phyloP scores from a whole-genome alignment of 768 basidiomycete genomes.

The Boletus pseudo-olivaceus region DNA sequence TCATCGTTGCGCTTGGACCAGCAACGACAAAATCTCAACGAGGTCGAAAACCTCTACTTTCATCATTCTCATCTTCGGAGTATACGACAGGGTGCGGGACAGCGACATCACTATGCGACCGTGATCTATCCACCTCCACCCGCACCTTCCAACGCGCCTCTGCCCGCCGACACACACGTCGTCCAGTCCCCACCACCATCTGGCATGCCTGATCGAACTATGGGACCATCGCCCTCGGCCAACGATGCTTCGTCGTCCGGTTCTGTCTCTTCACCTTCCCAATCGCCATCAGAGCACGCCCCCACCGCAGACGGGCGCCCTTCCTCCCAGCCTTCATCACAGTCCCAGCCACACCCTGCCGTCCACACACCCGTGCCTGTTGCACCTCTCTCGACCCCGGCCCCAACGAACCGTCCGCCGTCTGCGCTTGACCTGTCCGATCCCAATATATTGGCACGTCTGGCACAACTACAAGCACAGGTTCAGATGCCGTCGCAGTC shows the following conservation, averaged over 20 bases:
- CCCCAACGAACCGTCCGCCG: background rate
- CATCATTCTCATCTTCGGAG: slow-evolving; percentile 58
- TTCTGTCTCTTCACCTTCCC: slow-evolving; percentile 4
- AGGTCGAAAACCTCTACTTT: slow-evolving; percentile 82
- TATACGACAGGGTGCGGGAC: slow-evolving; percentile 13
- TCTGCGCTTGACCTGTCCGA: slow-evolving; percentile 22
- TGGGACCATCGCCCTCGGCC: slow-evolving; percentile 7
- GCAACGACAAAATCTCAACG: slow-evolving; percentile 77
- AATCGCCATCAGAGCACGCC: slow-evolving; percentile 2
- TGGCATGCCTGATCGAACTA: slow-evolving; percentile 11
- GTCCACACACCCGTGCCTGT: background rate
- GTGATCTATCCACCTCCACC: background rate
- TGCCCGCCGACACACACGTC: slow-evolving; percentile 5
- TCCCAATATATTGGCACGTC: slow-evolving; percentile 20
- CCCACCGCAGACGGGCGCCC: background rate
- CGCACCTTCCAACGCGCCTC: background rate
- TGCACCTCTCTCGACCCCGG: background rate
- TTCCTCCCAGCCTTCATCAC: background rate
- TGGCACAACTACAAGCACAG: slow-evolving; percentile 26
- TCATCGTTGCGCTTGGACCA: slow-evolving; percentile 23
- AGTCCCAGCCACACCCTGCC: background rate
- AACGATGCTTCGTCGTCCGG: background rate
- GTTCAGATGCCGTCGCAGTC: slow-evolving; percentile 6
- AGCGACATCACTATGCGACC: slow-evolving; percentile 18
- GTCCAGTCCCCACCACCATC: slow-evolving; percentile 13